These are phyloP conservation scores for Orbilia ellipsospora DNA, from an alignment of 2,329 filamentous ascomycete species.

Conservation along the genomic window DNA sequence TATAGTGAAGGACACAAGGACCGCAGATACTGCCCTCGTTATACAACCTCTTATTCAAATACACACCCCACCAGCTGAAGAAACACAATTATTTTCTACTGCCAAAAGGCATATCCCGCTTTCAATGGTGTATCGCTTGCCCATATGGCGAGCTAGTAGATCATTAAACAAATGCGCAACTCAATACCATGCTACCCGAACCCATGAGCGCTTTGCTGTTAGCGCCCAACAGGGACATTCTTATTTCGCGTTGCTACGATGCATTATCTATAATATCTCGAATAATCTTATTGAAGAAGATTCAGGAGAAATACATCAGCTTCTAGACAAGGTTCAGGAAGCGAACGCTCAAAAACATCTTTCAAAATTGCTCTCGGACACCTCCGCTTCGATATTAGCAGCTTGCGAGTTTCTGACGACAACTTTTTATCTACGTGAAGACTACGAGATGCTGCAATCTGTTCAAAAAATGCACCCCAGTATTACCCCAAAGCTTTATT, in stretches of 20 bases:
- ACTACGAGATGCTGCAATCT: no score
- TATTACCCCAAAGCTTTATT: no score
- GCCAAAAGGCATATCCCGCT: background rate
- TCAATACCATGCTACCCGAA: background rate
- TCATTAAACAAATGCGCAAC: background rate
- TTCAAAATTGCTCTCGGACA: no score
- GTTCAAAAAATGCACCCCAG: no score
- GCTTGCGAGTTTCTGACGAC: no score
- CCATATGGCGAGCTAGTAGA: conserved; percentile 21
- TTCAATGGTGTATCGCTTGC: conserved; percentile 6
- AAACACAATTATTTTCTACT: background rate
- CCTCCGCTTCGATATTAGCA: no score
- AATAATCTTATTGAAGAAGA: conserved; percentile 2
- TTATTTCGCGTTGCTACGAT: conserved; percentile 7
- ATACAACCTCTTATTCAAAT: background rate
- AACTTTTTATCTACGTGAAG: no score
- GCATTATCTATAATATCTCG: conserved; percentile 26
- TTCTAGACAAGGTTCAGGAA: conserved; percentile 9
- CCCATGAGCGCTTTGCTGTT: background rate
- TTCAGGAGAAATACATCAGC: background rate
- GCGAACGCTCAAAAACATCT: background rate
- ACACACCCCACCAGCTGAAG: background rate
- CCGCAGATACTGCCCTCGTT: background rate
- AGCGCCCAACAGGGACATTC: background rate
- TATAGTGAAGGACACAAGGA: background rate